phyloP scores from a whole-genome alignment of 2,329 filamentous ascomycete species.

The Massarina eburnea region DNA sequence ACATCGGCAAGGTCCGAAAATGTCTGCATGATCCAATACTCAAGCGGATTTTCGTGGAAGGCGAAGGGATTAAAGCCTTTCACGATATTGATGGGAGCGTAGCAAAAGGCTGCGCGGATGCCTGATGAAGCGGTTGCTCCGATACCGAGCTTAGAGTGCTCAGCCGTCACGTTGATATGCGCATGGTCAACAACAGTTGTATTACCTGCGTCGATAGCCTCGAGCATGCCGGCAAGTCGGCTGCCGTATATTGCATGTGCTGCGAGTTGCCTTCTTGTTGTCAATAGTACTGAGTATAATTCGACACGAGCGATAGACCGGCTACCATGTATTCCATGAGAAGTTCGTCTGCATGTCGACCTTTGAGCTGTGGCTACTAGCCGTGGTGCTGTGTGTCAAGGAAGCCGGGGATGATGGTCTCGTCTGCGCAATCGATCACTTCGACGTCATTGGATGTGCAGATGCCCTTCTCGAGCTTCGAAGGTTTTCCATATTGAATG shows the following conservation, averaged over 20 bases:
- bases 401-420: constrained; percentile 60
- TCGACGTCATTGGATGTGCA: constrained; percentile 35
- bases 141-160: constrained; percentile 34
- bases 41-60: constrained; percentile 48
- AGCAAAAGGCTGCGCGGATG: constrained; percentile 50
- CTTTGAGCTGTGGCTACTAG: constrained; percentile 59
- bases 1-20: constrained; percentile 39
- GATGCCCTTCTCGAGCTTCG: constrained; percentile 33
- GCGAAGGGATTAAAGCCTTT: constrained; percentile 52
- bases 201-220: constrained; percentile 56
- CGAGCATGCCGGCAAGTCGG: constrained; percentile 47
- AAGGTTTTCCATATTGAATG: constrained; percentile 38
- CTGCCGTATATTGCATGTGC: constrained; percentile 31
- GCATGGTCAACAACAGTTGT: constrained; percentile 58
- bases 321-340: constrained; percentile 48
- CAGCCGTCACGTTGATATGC: constrained; percentile 47
- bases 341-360: constrained; percentile 53
- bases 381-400: constrained; percentile 56
- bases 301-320: constrained; percentile 24
- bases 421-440: constrained; percentile 52
- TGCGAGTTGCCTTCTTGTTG: constrained; percentile 40
- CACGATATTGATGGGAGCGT: constrained; percentile 34
- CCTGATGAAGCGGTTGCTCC: constrained; percentile 48
- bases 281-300: constrained; percentile 33
- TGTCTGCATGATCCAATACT: constrained; percentile 46